These are phyloP conservation scores for Trichophyton benhamiae DNA, from an alignment of 2,329 filamentous ascomycete species.

Conservation along the genomic window DNA sequence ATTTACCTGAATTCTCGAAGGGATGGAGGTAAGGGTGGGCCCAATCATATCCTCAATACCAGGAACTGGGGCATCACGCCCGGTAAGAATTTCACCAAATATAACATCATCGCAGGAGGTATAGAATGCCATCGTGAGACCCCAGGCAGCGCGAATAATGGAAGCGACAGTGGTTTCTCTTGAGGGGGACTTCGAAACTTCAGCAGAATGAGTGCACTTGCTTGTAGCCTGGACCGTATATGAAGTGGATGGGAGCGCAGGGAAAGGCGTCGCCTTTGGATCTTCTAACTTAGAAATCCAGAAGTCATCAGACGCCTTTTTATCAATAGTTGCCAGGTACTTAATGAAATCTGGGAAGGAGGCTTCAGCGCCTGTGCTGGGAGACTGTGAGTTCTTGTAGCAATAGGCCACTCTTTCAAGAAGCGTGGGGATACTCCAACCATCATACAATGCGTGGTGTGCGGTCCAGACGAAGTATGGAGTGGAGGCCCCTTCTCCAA, in stretches of 20 bases:
- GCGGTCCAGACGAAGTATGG: conserved; percentile 29
- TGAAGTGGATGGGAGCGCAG: conserved; percentile 7
- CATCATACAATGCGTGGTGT: conserved; percentile 36
- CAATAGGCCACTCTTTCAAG: conserved; percentile 12
- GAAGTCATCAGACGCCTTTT: conserved; percentile 10
- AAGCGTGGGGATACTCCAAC: conserved; percentile 18
- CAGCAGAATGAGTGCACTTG: conserved; percentile 3
- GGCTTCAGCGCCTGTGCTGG: not conserved
- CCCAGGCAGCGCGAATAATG: conserved; percentile 30
- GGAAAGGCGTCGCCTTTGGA: conserved; percentile 10
- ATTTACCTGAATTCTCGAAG: conserved; percentile 25
- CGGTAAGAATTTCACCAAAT: conserved; percentile 32
- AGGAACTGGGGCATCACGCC: conserved; percentile 27
- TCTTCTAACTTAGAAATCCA: conserved; percentile 14
- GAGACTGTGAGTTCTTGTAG: conserved; percentile 9
- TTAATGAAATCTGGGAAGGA: conserved; percentile 18
- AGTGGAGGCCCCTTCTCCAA: conserved; percentile 9
- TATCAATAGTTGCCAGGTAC: conserved; percentile 14
- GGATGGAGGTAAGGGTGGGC: conserved; percentile 31
- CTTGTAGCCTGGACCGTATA: conserved; percentile 10
- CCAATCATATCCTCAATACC: conserved; percentile 31
- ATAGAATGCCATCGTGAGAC: conserved; percentile 24
- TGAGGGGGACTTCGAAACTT: not conserved
- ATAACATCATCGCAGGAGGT: conserved; percentile 29
- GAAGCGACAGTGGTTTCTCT: conserved; percentile 19